Evolutionary conservation across 108 stramenopile species (phyloP), one percentile per base, ranked within the genome.

Genomic region (Nitzschia sp.): DNA sequence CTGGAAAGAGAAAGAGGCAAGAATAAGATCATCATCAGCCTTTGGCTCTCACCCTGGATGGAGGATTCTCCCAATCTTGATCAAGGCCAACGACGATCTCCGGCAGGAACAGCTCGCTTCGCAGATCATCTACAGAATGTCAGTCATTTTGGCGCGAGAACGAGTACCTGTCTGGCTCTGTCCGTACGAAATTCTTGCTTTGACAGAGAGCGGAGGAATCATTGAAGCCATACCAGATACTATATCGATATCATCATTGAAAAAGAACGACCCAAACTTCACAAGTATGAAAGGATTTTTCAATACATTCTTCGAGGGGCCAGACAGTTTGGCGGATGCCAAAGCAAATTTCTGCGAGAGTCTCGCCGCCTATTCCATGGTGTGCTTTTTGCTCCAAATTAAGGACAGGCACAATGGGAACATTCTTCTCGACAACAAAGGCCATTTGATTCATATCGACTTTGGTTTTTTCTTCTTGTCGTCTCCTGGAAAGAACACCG

Each of bases 391-490:
- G n/a, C 74, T 99, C 36, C 95, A 96, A 77, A 94, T 99, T 73
- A 99, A 99, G 80, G 98, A 99, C 63, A 74, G 97, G 17, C 96
- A 97, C 82, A 97, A 97, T 68, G 96, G 95, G 15, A 98, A 99
- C 59, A 96, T 99, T 69, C 69, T 99, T 16, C 59, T 99, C 0
- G 94, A 96, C 73, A 93, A 93, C 46, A 87, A 83, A 56, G 98
- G 98, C 11, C 96, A 96, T 56, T 62, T 99, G 41, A 83, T 96
- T 53, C 98, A 99, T 64, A 98, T 99, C 50, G 94, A 95, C 65
- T 95, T 90, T 66, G 94, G 94, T 0, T 92, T 95, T 64, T 96
- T 96, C 74, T 98, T 97, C 72, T 75, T 93, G 32, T 91, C 89
- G 15, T 85, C 88, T 11, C 97, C 97, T 1, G 97, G 97, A 21